Evolutionary conservation across 768 basidiomycete genomes (phyloP), one percentile per base, ranked within the genome.

Genomic region (Mycena rosella): DNA sequence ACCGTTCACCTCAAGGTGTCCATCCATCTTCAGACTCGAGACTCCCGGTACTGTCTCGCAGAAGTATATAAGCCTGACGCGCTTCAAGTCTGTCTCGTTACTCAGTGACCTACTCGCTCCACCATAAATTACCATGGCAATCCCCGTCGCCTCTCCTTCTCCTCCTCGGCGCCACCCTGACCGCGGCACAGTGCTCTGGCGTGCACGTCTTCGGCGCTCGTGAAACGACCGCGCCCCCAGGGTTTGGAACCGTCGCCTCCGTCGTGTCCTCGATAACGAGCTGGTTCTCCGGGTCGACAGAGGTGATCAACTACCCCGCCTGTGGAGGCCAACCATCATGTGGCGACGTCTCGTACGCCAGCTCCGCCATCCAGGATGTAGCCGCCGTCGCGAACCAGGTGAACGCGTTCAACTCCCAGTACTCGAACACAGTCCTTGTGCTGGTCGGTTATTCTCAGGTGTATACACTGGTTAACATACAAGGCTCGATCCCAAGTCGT

Each of bases 281-380:
- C 40, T 73, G 78, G 5, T 75, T 74, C 65, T 55, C 79, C 4
- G 79, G 79, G 15, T 52, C 79, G 10, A 80, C 79, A 1, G 79
- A 80, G 60, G 79, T 71, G 20, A 80, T 80, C 72, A 77, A 70
- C 71, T 80, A 80, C 66, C 79, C 79, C 18, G 79, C 79, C n/a
- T 80, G 79, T 47, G 79, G 79, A 54, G 78, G 79, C 15, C 79
- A 80, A 54, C 60, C 78, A 0, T 72, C 72, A 4, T 78, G 79
- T 61, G 79, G 79, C 40, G 70, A 67, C 45, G 76, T 77, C 65
- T 77, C 76, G 49, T 80, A 80, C 54, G 78, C 79, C 53, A 73
- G 64, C 70, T 78, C 77, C 11, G 77, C 64, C 60, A 56, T 76
- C n/a, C 72, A 75, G 58, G 78, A 77, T 47, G 76, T 77, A 15